phyloP scores from a whole-genome alignment of 768 basidiomycete species.

The Daedaleopsis sinensis region DNA sequence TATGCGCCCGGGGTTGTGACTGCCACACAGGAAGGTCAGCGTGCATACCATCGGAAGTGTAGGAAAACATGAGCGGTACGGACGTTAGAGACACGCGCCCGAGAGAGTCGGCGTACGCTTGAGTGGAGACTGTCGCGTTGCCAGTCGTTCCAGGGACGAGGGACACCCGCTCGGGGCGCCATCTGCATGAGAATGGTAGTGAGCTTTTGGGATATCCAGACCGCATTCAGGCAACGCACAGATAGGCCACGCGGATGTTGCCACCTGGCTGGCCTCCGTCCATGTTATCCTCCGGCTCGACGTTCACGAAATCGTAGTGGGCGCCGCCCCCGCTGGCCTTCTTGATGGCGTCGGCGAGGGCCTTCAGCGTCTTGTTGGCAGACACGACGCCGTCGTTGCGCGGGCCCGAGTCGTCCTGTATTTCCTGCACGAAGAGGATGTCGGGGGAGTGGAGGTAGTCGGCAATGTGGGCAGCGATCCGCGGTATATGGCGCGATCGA shows the following conservation, averaged over 20 bases:
- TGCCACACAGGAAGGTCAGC: slow-evolving; percentile 24
- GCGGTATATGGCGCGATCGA: slow-evolving; percentile 47
- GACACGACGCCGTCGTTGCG: slow-evolving; percentile 55
- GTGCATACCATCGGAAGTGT: background rate
- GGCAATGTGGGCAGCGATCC: slow-evolving; percentile 56
- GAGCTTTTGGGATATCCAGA: background rate
- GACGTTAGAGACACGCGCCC: slow-evolving; percentile 47
- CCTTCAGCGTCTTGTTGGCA: slow-evolving; percentile 55
- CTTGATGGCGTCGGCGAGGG: slow-evolving; percentile 51
- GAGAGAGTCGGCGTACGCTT: slow-evolving; percentile 36
- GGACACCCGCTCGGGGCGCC: slow-evolving; percentile 51
- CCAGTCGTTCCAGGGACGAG: slow-evolving; percentile 52
- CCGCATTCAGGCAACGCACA: slow-evolving; percentile 37
- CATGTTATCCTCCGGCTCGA: slow-evolving; percentile 53
- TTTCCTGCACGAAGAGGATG: slow-evolving; percentile 65
- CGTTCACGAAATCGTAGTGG: slow-evolving; percentile 50
- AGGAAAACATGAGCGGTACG: slow-evolving; percentile 3
- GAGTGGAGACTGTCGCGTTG: slow-evolving; percentile 47
- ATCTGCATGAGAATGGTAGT: slow-evolving; percentile 31
- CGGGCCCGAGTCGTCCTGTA: slow-evolving; percentile 60
- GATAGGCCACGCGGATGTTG: slow-evolving; percentile 62
- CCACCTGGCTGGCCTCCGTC: slow-evolving; percentile 67
- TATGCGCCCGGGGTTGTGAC: slow-evolving; percentile 65
- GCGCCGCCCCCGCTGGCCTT: slow-evolving; percentile 38
- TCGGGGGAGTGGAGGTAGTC: slow-evolving; percentile 53